Evolutionary conservation across 1,284 basidiomycete species (phyloP), one percentile per base, ranked within the genome.

Genomic region (Rhizoctonia solani): DNA sequence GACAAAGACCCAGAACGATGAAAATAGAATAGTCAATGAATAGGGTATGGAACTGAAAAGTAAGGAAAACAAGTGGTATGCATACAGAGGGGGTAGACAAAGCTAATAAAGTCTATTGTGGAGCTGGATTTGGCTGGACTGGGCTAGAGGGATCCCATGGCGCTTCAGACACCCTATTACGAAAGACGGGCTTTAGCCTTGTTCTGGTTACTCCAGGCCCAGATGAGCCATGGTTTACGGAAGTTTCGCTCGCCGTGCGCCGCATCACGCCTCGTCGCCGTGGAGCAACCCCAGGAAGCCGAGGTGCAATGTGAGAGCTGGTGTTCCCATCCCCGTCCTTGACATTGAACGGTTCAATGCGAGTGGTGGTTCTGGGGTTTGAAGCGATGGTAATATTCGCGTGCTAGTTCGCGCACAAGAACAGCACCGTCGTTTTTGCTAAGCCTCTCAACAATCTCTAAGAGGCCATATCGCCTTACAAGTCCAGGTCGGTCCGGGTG

Each of bases 401-500:
- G 84, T 16, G 93, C 92, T 52, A 95, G 77, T 77, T 96, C 91
- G 68, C 91, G 82, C n/a, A 96, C 93, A 21, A 98, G 83, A 21
- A 97, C 89, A 0, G 95, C 93, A 11, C 86, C 87, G 74, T 97
- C 95, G 54, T 89, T 86, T 71, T 86, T 83, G 73, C 90, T 92
- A 61, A 96, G 79, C 69, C 85, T 84, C 71, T 86, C 84, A 63
- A 97, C 91, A 13, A 93, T 87, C 21, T 86, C 86, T 66, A 88
- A 81, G 46, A 97, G 80, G 0, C 88, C 88, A 74, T 89, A 95
- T 54, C 86, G 82, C 73, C 90, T 86, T 19, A 95, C 89, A 46
- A 95, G 81, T 70, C 87, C 85, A 1, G 85, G 85, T n/a, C 89
- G 84, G 73, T 94, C 92, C 0, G 92, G 92, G 72, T 93, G 91